Conservation (phyloP, 805 yeast species). For the Ogataea trehaloabstinens region DNA sequence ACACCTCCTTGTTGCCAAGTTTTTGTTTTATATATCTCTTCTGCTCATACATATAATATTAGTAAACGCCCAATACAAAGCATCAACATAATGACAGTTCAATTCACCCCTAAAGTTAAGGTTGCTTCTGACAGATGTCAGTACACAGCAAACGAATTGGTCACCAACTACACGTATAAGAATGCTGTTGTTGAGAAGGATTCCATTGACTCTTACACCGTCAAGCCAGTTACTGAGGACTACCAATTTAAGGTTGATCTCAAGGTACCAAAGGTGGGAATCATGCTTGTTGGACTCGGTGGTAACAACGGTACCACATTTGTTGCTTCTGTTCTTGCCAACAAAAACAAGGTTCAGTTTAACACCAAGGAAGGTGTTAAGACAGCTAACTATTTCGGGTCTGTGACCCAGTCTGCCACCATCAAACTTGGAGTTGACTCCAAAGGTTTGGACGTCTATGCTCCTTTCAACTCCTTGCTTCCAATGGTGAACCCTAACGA, state of each 20-base stretch:
- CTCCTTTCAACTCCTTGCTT: conserved; percentile 85
- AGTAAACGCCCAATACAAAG: too few relatives aligned
- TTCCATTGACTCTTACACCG: conserved; percentile 51
- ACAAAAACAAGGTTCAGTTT: conserved; percentile 73
- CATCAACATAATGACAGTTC: conserved; percentile 27
- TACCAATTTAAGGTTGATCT: conserved; percentile 86
- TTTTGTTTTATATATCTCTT: too few relatives aligned
- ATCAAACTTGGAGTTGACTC: conserved; percentile 84
- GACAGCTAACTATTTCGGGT: conserved; percentile 80
- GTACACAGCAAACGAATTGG: conserved; percentile 49
- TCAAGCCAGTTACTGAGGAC: conserved; percentile 68
- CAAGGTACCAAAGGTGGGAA: conserved; percentile 79
- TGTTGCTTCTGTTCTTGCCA: conserved; percentile 81
- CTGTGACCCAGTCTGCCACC: conserved; percentile 91
- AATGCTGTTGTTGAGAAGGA: conserved; percentile 66
- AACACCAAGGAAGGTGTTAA: conserved; percentile 77
- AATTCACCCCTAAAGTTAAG: conserved; percentile 42
- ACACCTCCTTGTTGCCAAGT: too few relatives aligned
- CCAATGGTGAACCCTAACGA: conserved; percentile 92
- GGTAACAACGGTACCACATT: conserved; percentile 96
- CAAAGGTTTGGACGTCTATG: conserved; percentile 81
- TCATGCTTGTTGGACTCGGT: conserved; percentile 90
- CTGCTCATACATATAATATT: too few relatives aligned
- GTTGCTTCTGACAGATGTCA: conserved; percentile 55
- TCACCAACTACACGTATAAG: conserved; percentile 67